Conservation (phyloP, 2,329 filamentous ascomycete species). For the Diaporthe sp. region DNA sequence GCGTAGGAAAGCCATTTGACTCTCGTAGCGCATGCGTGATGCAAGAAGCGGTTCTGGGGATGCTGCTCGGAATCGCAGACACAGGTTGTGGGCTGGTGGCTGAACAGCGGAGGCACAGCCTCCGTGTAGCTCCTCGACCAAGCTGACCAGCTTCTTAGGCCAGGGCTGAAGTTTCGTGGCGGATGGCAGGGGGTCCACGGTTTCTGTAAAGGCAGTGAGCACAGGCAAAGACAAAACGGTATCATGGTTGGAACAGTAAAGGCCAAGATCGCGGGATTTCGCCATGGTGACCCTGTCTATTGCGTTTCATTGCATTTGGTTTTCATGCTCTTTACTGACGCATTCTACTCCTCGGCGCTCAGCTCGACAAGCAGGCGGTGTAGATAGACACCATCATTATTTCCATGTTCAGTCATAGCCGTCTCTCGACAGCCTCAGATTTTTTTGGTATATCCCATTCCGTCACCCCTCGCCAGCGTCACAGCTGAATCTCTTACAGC, state of each 20-base stretch:
- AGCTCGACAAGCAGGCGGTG: conserved; percentile 10
- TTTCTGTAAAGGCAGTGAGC: background rate
- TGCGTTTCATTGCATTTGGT: conserved; percentile 25
- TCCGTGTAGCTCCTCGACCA: background rate
- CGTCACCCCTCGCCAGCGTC: background rate
- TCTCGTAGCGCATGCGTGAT: no score
- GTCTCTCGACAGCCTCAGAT: conserved; percentile 23
- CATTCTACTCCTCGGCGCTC: conserved; percentile 18
- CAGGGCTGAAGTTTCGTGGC: no score
- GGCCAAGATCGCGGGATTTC: background rate
- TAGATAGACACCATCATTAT: conserved; percentile 35
- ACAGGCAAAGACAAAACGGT: background rate
- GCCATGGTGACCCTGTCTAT: conserved; percentile 23
- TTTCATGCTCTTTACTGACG: conserved; percentile 29
- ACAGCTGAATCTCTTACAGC: conserved; percentile 70
- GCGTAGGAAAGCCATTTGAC: background rate
- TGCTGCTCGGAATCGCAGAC: background rate
- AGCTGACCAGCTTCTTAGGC: background rate
- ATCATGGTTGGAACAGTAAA: background rate
- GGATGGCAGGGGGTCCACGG: background rate
- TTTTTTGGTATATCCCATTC: conserved; percentile 5
- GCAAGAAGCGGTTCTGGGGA: background rate
- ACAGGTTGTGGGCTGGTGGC: background rate
- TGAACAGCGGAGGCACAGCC: background rate
- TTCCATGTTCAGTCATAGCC: conserved; percentile 34